A percentile compares a stretch with the other conserved stretches of the same genome.
Evolutionary conservation across 129 eudicot genomes (phyloP).

Genomic region (Artemisia tridentata): DNA sequence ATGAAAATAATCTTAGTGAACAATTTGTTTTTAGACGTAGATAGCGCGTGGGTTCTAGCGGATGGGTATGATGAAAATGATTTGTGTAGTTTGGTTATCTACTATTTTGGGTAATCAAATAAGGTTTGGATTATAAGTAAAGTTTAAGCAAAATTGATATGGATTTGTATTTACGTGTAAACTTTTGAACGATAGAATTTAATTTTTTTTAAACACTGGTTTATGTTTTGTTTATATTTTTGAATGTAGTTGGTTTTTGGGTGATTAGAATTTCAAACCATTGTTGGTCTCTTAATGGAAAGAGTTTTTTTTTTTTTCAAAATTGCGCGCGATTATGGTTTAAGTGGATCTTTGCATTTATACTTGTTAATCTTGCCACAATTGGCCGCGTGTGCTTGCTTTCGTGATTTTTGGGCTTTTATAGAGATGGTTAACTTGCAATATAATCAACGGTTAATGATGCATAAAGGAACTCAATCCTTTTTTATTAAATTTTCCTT

Average conservation of each 20-base stretch:
- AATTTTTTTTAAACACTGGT: neutral
- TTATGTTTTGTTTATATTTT: neutral
- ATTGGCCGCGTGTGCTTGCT: neutral
- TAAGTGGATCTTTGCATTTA: neutral
- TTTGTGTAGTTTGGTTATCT: no score
- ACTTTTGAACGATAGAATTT: no score
- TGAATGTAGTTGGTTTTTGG: neutral
- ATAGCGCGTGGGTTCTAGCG: no score
- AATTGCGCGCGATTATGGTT: neutral
- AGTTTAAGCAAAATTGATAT: no score
- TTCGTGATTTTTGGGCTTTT: neutral
- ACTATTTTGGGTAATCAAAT: no score
- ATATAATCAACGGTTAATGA: neutral
- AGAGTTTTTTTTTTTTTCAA: neutral
- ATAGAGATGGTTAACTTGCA: slow-evolving; percentile 5
- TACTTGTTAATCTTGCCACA: neutral
- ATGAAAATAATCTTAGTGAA: no score
- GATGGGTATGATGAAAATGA: no score
- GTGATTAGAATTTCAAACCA: slow-evolving; percentile 1
- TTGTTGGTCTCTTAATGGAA: slow-evolving; percentile 2
- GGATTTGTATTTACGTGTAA: no score
- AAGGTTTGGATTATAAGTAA: no score
- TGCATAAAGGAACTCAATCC: slow-evolving; percentile 1
- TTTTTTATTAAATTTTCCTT: slow-evolving; percentile 14
- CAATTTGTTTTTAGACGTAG: no score